Evolutionary conservation across 1,139 yeast species (phyloP), one percentile per base, ranked within the genome.

Genomic region (Yamadazyma dushanensis): DNA sequence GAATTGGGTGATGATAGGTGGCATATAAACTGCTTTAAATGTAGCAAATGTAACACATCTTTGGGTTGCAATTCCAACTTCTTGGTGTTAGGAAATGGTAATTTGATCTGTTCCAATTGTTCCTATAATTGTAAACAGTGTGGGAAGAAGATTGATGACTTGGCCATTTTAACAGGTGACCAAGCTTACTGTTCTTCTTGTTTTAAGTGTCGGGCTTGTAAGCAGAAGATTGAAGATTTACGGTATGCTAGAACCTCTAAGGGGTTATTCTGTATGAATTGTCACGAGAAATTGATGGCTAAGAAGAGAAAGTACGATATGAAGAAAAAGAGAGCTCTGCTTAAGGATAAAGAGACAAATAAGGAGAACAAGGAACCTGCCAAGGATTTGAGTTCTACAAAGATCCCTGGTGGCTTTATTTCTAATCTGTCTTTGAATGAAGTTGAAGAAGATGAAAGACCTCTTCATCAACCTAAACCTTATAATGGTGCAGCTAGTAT

Each of bases 101-200:
- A 86, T 39, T 66, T 94, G 39, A 87, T 94, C 17, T 92, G 98
- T 59, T 81, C 89, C 37, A 85, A 83, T 45, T 92, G 98, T 59
- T 85, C 95, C 10, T 94, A 90, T 57, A 78, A 82, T 34, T 92
- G 98, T 60, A 81, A 83, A 51, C 82, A 82, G 43, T 94, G 98
- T 67, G 80, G 82, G 36, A 85, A 86, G 56, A 87, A 89, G 58
- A 92, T 92, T 45, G 96, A 88, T 54, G 97, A 92, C 57, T 70
- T 90, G 65, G 98, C 98, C n/a, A 90, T 92, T 26, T 73, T 90
- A 32, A 89, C 97, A 1, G 96, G 97, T 16, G 95, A 84, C 50
- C 95, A 87, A 55, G 97, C 97, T 3, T 92, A 88, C 56, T 94
- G 98, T 59, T 80, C 96, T 5, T 74, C 76, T 34, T 92, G 98